Conservation (phyloP, 2,329 filamentous ascomycete genomes). For the Plenodomus tracheiphilus region DNA sequence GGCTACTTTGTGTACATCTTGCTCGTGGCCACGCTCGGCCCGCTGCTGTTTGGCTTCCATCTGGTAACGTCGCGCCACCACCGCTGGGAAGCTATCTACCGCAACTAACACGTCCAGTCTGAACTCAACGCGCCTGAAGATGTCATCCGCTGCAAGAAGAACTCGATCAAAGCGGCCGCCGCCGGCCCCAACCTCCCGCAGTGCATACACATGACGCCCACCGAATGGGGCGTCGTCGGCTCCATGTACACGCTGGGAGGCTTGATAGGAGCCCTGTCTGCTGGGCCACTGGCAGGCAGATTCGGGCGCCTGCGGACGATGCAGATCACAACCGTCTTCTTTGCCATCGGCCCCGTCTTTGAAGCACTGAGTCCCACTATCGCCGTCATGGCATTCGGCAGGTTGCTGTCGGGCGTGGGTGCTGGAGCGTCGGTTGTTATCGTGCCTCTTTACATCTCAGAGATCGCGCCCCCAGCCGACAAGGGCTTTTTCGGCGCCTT, state of each 20-base stretch:
- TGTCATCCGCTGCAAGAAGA: constrained; percentile 82
- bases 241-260: constrained; percentile 92
- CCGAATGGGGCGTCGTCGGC: constrained; percentile 81
- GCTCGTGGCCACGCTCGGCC: constrained; percentile 76
- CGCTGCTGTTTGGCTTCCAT: constrained; percentile 93
- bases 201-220: constrained; percentile 86
- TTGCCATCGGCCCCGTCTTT: constrained; percentile 72
- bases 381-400: constrained; percentile 69
- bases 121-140: constrained; percentile 95
- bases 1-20: constrained; percentile 78
- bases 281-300: constrained; percentile 76
- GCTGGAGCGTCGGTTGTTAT: constrained; percentile 90
- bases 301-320: constrained; percentile 78
- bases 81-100: background rate
- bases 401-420: constrained; percentile 79
- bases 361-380: constrained; percentile 74
- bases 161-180: constrained; percentile 50
- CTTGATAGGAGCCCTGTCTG: constrained; percentile 76
- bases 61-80: constrained; percentile 69
- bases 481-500: constrained; percentile 79
- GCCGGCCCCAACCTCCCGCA: constrained; percentile 58
- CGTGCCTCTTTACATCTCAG: constrained; percentile 91
- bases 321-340: constrained; percentile 75
- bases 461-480: constrained; percentile 72
- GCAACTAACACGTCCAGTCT: constrained; percentile 60